Conservation (phyloP, 2,329 filamentous ascomycete species). For the Lachnellula cervina region DNA sequence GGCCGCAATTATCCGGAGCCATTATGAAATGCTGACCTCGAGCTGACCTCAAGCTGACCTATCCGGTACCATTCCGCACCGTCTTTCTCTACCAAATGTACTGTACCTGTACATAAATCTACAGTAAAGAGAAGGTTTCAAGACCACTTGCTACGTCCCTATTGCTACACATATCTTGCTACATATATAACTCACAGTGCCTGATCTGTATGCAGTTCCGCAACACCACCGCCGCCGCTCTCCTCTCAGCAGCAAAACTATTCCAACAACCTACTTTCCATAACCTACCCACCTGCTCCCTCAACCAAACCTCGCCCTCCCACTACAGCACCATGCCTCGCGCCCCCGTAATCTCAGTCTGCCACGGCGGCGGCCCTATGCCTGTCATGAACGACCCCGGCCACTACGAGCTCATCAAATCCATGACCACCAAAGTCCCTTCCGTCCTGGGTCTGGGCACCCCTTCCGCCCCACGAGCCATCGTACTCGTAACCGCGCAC, state of each 20-base stretch:
- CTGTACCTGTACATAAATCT: neutral
- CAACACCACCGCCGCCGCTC: conserved; percentile 7
- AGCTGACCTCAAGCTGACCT: too few species aligned
- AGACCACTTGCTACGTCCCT: neutral
- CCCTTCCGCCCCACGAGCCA: conserved; percentile 54
- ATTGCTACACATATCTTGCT: neutral
- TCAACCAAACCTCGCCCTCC: conserved; percentile 1
- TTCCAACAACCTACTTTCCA: conserved; percentile 2
- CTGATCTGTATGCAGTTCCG: conserved; percentile 9
- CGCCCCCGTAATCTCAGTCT: conserved; percentile 21
- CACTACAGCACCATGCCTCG: conserved; percentile 6
- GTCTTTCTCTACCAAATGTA: neutral
- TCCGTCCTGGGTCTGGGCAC: conserved; percentile 51
- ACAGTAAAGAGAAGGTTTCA: neutral
- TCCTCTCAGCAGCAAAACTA: conserved; percentile 5
- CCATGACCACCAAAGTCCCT: conserved; percentile 49
- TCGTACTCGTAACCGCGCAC: conserved; percentile 74
- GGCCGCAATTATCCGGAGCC: too few species aligned
- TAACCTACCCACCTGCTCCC: neutral
- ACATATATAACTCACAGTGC: neutral
- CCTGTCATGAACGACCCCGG: conserved; percentile 51
- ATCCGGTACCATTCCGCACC: too few species aligned
- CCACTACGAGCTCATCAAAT: conserved; percentile 47
- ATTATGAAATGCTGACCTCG: too few species aligned
- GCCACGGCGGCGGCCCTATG: conserved; percentile 44